phyloP scores from a whole-genome alignment of 225 moss, liverwort and hornwort species.

The Sphagnum contortum region DNA sequence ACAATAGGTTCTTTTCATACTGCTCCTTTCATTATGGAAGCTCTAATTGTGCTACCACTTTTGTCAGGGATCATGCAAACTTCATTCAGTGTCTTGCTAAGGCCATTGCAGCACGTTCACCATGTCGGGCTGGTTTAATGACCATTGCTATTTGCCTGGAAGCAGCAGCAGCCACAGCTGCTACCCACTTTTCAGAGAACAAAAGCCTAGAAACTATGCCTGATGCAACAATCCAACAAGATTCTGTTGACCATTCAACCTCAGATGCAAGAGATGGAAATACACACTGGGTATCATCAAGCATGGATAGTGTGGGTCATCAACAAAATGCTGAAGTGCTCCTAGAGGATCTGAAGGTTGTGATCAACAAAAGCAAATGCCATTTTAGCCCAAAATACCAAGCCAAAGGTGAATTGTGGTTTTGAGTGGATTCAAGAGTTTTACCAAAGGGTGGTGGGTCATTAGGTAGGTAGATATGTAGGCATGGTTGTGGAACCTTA shows the following conservation, averaged over 20 bases:
- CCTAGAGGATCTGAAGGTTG: conserved; percentile 50
- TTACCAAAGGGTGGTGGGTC: no score
- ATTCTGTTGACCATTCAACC: conserved; percentile 4
- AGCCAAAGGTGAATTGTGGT: conserved; percentile 38
- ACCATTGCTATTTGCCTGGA: conserved; percentile 54
- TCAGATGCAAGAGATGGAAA: conserved; percentile 15
- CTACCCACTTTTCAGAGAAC: no score
- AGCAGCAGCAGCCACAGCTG: conserved; percentile 37
- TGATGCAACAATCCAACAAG: conserved; percentile 4
- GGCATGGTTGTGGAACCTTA: no score
- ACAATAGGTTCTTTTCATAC: no score
- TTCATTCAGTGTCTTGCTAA: conserved; percentile 53
- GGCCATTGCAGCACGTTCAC: conserved; percentile 34
- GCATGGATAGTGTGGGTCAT: conserved; percentile 8
- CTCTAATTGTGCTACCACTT: conserved; percentile 5
- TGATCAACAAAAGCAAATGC: conserved; percentile 45
- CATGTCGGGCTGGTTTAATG: conserved; percentile 61
- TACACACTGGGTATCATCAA: conserved; percentile 1
- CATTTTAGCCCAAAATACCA: conserved; percentile 49
- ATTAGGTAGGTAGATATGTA: background rate
- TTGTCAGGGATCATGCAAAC: conserved; percentile 46
- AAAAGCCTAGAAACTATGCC: no score
- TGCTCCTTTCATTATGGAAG: no score
- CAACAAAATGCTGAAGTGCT: conserved; percentile 21
- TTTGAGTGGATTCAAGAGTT: background rate